Evolutionary conservation across 139 green algal genomes (phyloP).

Genomic region (Closterium sp.): DNA sequence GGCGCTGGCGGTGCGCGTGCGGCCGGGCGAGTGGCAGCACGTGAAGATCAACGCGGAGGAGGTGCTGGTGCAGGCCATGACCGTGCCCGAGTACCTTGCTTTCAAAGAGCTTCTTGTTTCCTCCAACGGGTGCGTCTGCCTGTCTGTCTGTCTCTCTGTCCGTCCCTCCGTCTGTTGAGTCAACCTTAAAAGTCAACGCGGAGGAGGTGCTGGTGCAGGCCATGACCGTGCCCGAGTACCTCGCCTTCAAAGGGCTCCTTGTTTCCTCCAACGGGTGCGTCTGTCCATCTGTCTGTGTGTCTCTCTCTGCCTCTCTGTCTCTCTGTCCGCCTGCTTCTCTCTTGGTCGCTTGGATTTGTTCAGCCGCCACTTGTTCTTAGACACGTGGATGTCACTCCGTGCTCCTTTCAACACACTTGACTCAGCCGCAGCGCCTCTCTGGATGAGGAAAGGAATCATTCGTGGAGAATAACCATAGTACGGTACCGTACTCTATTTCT

Average conservation of each 20-base stretch:
- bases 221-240: conserved; percentile 63
- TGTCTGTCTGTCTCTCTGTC: neutral
- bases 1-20: conserved; percentile 59
- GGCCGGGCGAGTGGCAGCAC: conserved; percentile 59
- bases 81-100: conserved; percentile 62
- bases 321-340: too few species aligned
- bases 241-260: conserved; percentile 73
- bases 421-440: too few species aligned
- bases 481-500: too few species aligned
- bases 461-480: too few species aligned
- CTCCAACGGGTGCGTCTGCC: neutral
- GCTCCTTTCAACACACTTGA: neutral
- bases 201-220: conserved; percentile 62
- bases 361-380: neutral
- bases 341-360: neutral
- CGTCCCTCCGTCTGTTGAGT: neutral
- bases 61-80: conserved; percentile 62
- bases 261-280: neutral
- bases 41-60: conserved; percentile 58
- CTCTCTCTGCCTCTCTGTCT: neutral
- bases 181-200: too few species aligned
- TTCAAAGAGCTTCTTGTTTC: conserved; percentile 69
- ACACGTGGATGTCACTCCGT: neutral
- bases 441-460: too few species aligned
- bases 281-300: neutral